A percentile compares a stretch with the other conserved stretches of the same genome.
These are phyloP conservation scores for Saposhnikovia divaricata DNA, from an alignment of 129 eudicot species.

Conservation along the genomic window DNA sequence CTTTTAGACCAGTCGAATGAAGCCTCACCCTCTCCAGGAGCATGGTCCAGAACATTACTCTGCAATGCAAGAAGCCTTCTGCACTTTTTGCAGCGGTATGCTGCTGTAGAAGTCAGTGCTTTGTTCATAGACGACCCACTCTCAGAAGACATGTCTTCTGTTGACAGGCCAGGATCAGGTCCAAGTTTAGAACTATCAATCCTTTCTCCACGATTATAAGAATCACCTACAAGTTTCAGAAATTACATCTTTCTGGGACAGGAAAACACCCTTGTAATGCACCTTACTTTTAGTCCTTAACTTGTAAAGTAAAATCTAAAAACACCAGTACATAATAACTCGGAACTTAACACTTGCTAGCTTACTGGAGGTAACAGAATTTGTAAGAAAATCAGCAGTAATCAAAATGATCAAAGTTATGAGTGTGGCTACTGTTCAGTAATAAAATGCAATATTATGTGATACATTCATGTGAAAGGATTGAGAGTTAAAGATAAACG, in stretches of 20 bases:
- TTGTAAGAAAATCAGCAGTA: not conserved
- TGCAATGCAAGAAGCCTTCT: slow-evolving; percentile 84
- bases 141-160: slow-evolving; percentile 35
- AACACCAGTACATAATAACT: not conserved
- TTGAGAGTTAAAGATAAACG: not conserved
- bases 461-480: not conserved
- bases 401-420: not conserved
- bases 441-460: not conserved
- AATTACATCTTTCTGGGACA: not conserved
- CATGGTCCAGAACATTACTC: slow-evolving; percentile 65
- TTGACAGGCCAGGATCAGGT: slow-evolving; percentile 76
- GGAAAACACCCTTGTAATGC: not conserved
- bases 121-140: slow-evolving; percentile 26
- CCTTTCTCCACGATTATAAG: slow-evolving; percentile 82
- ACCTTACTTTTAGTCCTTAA: slow-evolving; percentile 2
- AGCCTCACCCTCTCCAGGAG: slow-evolving; percentile 86
- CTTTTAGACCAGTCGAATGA: slow-evolving; percentile 88
- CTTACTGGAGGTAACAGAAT: not conserved
- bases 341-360: not conserved
- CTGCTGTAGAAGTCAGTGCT: slow-evolving; percentile 30
- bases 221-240: slow-evolving; percentile 49
- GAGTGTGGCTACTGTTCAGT: not conserved
- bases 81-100: slow-evolving; percentile 89
- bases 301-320: not conserved
- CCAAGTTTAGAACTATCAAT: slow-evolving; percentile 78